Evolutionary conservation across 2,329 filamentous ascomycete species (phyloP).

Genomic region (Diplodia intermedia): DNA sequence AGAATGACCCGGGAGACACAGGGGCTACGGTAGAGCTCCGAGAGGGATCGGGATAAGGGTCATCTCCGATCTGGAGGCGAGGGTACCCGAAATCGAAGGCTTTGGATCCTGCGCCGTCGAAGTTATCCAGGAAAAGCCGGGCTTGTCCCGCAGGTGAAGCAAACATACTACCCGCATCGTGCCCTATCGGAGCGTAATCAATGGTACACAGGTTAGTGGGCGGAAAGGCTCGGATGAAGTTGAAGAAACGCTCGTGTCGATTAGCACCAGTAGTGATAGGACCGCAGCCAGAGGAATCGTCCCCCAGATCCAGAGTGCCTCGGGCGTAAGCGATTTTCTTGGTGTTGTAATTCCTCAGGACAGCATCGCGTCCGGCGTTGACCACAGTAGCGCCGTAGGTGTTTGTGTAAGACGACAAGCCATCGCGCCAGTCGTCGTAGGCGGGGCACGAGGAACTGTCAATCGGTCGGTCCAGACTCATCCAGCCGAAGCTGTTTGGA

Average conservation of each 20-base stretch:
- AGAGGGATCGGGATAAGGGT: conserved; percentile 44
- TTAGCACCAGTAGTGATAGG: conserved; percentile 44
- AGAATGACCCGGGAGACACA: conserved; percentile 39
- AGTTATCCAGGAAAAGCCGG: conserved; percentile 50
- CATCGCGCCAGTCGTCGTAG: conserved; percentile 48
- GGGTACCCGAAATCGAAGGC: conserved; percentile 49
- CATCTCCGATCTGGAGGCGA: conserved; percentile 43
- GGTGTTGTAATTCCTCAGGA: conserved; percentile 45
- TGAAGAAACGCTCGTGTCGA: conserved; percentile 50
- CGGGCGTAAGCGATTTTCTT: conserved; percentile 46
- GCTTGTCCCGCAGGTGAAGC: conserved; percentile 44
- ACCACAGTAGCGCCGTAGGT: conserved; percentile 40
- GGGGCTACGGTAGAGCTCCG: conserved; percentile 31
- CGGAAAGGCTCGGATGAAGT: conserved; percentile 48
- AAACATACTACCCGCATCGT: conserved; percentile 48
- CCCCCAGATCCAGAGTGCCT: conserved; percentile 45
- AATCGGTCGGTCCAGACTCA: conserved; percentile 42
- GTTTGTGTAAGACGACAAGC: conserved; percentile 42
- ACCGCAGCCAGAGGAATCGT: conserved; percentile 44
- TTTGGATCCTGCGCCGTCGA: conserved; percentile 43
- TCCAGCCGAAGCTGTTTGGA: conserved; percentile 44
- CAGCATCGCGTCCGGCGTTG: conserved; percentile 36
- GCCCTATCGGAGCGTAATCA: conserved; percentile 45
- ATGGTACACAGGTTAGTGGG: conserved; percentile 43
- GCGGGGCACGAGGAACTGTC: conserved; percentile 40